Base-by-base conservation (phyloP, 495 filamentous ascomycete species). In the Tuber borchii region DNA sequence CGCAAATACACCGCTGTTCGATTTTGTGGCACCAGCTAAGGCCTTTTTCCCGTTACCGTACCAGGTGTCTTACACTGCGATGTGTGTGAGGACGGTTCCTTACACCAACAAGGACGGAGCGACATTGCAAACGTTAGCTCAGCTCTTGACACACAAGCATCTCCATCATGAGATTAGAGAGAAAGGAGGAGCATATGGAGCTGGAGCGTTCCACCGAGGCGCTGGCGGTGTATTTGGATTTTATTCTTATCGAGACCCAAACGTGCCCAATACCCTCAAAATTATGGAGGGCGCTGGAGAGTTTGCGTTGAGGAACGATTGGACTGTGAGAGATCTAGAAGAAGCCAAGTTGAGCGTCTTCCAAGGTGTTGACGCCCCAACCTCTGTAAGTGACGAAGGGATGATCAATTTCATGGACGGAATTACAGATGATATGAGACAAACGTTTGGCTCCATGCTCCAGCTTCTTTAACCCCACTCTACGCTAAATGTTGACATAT, bases 101-200 rank as follows among this genome's bases (percentile, higher is more conserved):
- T 99, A 98, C 83, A 90, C 89, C 43, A 89, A 94, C 69, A 81
- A 89, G 0, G 87, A 91, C 42, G 88, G 90, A 26, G 93, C 94
- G 14, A 87, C 92, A 1, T 89, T 97, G 20, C 93, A 94, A 76
- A 90, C 98, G 43, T 89, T 99, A 39, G 90, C 94, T 22, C 92
- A 97, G 79, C 91, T 99, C 40, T 87, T 99, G n/a, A 98, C 95
- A 0, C 95, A 98, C 85, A 96, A 96, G 83, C 93, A 97, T 81
- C 88, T 99, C 17, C 95, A 98, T 83, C 96, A 96, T 81, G 96
- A 98, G 83, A 97, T 99, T 75, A 91, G 95, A 44, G 95, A 99
- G 84, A 99, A 99, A 84, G 95, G 95, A 14, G 95, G 95, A 65
- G 95, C 95, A 16, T 99, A 99, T 80, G 95, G 95, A 75, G 95